A percentile compares a stretch with the other conserved stretches of the same genome.
These are phyloP conservation scores for Endogone sp. DNA, from an alignment of 192 early-diverging fungal genomes.

Conservation along the genomic window DNA sequence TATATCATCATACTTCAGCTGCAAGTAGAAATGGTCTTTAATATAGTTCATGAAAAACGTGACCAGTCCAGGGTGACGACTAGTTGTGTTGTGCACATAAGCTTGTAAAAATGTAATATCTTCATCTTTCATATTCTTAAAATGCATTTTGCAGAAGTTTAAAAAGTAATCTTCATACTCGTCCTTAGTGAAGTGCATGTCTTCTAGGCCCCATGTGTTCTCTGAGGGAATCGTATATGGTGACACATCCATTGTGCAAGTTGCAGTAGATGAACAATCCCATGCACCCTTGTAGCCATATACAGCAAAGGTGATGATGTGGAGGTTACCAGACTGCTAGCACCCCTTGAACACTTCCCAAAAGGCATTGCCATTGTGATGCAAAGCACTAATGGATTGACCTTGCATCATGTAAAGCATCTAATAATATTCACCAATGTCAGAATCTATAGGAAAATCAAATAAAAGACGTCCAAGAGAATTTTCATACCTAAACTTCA, in stretches of 20 bases:
- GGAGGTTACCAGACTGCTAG: conserved; percentile 3
- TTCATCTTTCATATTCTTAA: neutral
- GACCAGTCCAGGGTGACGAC: neutral
- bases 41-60: too few relatives aligned
- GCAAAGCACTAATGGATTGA: too few relatives aligned
- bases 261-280: conserved; percentile 8
- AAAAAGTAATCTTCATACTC: conserved; percentile 7
- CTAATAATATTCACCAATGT: too few relatives aligned
- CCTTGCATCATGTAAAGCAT: too few relatives aligned
- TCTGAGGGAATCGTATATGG: neutral
- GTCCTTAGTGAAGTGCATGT: conserved; percentile 11
- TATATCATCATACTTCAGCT: too few relatives aligned
- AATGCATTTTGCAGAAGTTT: too few relatives aligned
- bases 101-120: neutral
- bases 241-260: neutral
- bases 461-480: too few relatives aligned
- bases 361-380: conserved; percentile 3
- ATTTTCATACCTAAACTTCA: too few relatives aligned
- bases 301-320: conserved; percentile 7
- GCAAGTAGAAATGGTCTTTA: too few relatives aligned
- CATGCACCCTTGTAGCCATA: conserved; percentile 18
- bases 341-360: conserved; percentile 4
- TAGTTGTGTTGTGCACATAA: neutral
- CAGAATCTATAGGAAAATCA: too few relatives aligned
- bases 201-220: neutral